These are phyloP conservation scores for Trichomonas vaginalis DNA, from an alignment of 208 protist species.

Conservation along the genomic window DNA sequence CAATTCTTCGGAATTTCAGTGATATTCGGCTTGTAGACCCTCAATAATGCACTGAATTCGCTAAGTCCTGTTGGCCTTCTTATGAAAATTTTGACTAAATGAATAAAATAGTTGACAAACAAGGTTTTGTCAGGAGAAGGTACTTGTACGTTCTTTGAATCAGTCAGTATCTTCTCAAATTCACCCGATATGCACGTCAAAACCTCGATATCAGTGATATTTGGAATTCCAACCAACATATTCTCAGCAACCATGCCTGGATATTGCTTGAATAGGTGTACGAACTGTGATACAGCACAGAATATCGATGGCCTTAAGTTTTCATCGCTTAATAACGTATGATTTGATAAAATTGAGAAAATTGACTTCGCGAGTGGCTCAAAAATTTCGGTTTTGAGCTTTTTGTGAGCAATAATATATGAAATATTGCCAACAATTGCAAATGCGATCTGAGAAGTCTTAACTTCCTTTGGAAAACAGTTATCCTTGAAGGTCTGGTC, in stretches of 20 bases:
- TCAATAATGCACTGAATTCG: not conserved
- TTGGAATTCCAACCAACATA: not conserved
- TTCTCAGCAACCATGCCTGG: not conserved
- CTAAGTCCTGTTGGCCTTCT: not conserved
- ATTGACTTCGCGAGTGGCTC: not conserved
- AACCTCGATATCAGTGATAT: not conserved
- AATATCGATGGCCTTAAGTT: not conserved
- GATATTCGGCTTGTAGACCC: not conserved
- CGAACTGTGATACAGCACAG: not conserved
- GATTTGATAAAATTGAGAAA: not conserved
- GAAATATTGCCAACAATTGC: not conserved
- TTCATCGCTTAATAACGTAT: not conserved
- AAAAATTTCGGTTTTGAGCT: not conserved
- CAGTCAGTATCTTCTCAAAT: not conserved
- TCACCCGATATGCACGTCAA: not conserved
- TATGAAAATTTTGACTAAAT: not conserved
- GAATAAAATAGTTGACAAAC: not conserved
- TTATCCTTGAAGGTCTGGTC: not conserved
- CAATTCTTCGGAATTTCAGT: not conserved
- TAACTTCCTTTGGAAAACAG: not conserved
- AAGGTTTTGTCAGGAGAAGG: not conserved
- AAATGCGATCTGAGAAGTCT: not conserved
- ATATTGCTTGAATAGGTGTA: not conserved
- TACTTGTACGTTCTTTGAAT: not conserved
- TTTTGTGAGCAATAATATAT: not conserved